phyloP scores from a whole-genome alignment of 306 rosid genomes.

The Styphnolobium japonicum region DNA sequence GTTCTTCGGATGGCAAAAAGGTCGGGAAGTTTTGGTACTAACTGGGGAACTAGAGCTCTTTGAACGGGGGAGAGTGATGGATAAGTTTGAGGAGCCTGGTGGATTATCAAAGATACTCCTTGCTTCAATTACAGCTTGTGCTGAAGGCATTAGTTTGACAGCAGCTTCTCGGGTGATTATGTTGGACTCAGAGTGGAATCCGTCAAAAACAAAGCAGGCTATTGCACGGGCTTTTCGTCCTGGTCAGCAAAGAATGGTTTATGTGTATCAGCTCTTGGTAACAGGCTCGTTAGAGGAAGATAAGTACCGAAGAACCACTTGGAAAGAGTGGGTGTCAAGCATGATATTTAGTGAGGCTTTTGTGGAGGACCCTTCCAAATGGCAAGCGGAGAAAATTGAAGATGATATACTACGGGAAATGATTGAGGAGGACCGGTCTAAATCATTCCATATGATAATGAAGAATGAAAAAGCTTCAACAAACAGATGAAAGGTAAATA shows the following conservation, averaged over 20 bases:
- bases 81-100: constrained; percentile 72
- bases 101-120: constrained; percentile 79
- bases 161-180: constrained; percentile 91
- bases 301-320: constrained; percentile 69
- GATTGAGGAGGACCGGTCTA: constrained; percentile 74
- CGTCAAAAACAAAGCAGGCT: constrained; percentile 95
- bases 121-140: constrained; percentile 96
- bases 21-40: constrained; percentile 72
- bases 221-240: constrained; percentile 94
- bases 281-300: constrained; percentile 87
- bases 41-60: constrained; percentile 89
- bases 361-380: constrained; percentile 84
- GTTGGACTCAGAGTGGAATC: constrained; percentile 95
- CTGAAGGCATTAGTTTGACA: constrained; percentile 94
- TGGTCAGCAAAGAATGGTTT: constrained; percentile 82
- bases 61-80: constrained; percentile 87
- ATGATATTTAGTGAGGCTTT: constrained; percentile 94
- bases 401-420: constrained; percentile 82
- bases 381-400: constrained; percentile 93
- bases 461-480: constrained; percentile 94
- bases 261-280: constrained; percentile 83
- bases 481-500: constrained; percentile 50
- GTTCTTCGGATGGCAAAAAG: constrained; percentile 68
- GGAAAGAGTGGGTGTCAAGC: constrained; percentile 98
- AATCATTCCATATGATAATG: constrained; percentile 89